Evolutionary conservation across 192 early-diverging fungal species (phyloP).

Genomic region (Podila horticola): DNA sequence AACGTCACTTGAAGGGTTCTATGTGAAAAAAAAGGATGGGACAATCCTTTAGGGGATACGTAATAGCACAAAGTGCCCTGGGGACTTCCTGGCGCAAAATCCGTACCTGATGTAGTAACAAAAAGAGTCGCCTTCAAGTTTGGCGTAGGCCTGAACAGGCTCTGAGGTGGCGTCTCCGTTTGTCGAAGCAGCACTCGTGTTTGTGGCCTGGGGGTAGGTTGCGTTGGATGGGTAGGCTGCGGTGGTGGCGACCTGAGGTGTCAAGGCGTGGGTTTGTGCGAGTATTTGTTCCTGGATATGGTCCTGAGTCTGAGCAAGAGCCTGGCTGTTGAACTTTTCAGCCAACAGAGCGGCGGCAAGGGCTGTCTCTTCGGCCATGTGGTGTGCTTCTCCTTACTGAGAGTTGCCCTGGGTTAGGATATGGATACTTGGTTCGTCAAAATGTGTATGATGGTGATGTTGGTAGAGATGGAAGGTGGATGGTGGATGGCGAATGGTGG

Average conservation of each 20-base stretch:
- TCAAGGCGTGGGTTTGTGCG: background rate
- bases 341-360: slow-evolving; percentile 37
- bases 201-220: slow-evolving; percentile 26
- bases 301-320: slow-evolving; percentile 11
- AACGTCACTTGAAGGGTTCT: slow-evolving; percentile 80
- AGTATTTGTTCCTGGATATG: slow-evolving; percentile 3
- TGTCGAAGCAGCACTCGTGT: slow-evolving; percentile 7
- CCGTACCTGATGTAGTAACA: slow-evolving; percentile 79
- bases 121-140: slow-evolving; percentile 85
- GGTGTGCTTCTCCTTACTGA: background rate
- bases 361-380: slow-evolving; percentile 35
- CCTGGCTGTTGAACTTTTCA: slow-evolving; percentile 27
- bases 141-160: slow-evolving; percentile 90
- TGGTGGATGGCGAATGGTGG: background rate
- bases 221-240: slow-evolving; percentile 3
- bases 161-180: slow-evolving; percentile 30
- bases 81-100: no score
- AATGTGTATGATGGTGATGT: background rate
- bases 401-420: background rate
- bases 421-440: background rate
- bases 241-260: slow-evolving; percentile 7
- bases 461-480: background rate
- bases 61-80: no score
- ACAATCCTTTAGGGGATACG: no score
- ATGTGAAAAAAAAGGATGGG: background rate